These are phyloP conservation scores for Sanghuangporus baumii DNA, from an alignment of 1,284 basidiomycete genomes.

Conservation along the genomic window DNA sequence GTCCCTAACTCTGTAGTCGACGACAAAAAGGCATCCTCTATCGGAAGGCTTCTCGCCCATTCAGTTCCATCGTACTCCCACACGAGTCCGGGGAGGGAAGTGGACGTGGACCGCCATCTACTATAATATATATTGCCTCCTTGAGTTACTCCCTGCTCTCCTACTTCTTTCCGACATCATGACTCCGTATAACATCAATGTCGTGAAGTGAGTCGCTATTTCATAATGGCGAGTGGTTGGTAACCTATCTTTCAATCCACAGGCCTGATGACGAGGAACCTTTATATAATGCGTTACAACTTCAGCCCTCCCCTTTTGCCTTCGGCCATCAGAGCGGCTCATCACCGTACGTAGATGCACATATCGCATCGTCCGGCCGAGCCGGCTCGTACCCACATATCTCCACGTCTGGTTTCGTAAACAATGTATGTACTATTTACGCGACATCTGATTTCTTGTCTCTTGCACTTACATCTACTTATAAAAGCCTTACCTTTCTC, in stretches of 20 bases:
- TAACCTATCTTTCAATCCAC: not conserved
- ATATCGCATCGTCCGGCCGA: not conserved
- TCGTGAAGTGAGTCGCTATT: conserved; percentile 11
- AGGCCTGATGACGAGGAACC: conserved; percentile 14
- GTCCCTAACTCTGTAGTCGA: not conserved
- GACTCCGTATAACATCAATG: conserved; percentile 11
- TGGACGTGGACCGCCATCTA: conserved; percentile 10
- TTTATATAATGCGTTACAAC: conserved; percentile 6
- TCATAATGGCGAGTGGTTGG: not conserved
- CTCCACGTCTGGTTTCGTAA: not conserved
- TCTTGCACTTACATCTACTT: not conserved
- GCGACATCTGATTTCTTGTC: not conserved
- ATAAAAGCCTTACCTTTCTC: conserved; percentile 2
- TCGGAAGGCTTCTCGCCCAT: not conserved
- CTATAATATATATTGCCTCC: conserved; percentile 1
- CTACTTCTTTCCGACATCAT: not conserved
- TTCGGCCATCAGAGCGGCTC: conserved; percentile 4
- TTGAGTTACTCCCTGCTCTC: not conserved
- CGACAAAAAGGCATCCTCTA: not conserved
- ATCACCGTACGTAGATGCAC: not conserved
- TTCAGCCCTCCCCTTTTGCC: not conserved
- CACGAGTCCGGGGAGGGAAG: not conserved
- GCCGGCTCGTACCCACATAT: not conserved
- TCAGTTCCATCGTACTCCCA: not conserved
- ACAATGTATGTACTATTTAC: conserved; percentile 1